A percentile compares a stretch with the other conserved stretches of the same genome.
Evolutionary conservation across 768 basidiomycete species (phyloP).

Genomic region (Neoboletus brunneissimus): DNA sequence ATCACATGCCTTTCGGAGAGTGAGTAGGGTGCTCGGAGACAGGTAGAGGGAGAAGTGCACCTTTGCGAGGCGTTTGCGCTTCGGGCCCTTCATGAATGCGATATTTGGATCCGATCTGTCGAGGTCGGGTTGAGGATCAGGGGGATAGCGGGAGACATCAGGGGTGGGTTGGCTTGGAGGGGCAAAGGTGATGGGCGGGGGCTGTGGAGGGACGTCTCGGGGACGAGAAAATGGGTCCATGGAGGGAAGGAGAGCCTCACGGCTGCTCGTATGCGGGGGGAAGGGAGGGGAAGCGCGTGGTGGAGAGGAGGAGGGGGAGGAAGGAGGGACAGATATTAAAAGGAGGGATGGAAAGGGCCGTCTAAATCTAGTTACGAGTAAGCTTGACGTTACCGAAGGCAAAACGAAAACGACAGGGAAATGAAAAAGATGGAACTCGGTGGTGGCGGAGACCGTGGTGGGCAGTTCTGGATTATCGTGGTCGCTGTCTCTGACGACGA

Average conservation of each 20-base stretch:
- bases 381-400: constrained; percentile 25
- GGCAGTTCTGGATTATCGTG: background rate
- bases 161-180: constrained; percentile 19
- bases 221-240: constrained; percentile 40
- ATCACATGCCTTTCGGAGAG: constrained; percentile 58
- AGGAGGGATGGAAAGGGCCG: constrained; percentile 28
- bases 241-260: constrained; percentile 3
- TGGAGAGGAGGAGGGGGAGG: background rate
- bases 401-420: constrained; percentile 18
- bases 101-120: constrained; percentile 34
- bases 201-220: constrained; percentile 14
- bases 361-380: constrained; percentile 26
- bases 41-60: constrained; percentile 24
- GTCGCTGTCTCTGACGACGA: constrained; percentile 11
- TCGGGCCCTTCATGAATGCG: constrained; percentile 51
- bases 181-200: constrained; percentile 23
- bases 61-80: constrained; percentile 54
- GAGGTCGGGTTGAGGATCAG: constrained; percentile 20
- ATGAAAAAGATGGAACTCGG: constrained; percentile 11
- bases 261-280: background rate
- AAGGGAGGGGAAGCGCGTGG: constrained; percentile 2
- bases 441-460: background rate
- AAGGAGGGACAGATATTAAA: constrained; percentile 22
- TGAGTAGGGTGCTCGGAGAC: constrained; percentile 6
- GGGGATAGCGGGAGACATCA: constrained; percentile 21